Conservation (phyloP, 2,329 filamentous ascomycete species). For the Fusarium redolens region DNA sequence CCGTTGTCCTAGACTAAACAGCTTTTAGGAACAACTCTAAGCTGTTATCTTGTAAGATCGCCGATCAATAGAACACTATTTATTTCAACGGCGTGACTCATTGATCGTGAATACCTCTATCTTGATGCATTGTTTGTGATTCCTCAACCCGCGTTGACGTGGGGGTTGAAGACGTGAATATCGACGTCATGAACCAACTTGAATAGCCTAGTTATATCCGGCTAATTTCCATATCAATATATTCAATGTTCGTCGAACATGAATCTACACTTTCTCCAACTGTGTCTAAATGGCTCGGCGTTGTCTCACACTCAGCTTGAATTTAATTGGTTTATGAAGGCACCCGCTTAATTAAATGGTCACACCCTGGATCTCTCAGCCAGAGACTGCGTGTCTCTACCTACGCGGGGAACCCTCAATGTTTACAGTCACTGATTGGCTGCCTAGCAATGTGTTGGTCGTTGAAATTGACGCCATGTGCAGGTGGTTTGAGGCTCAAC, state of each 20-base stretch:
- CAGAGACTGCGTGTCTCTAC: background rate
- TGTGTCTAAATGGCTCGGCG: background rate
- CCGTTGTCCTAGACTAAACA: constrained; percentile 10
- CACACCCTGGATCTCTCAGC: background rate
- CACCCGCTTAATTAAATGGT: background rate
- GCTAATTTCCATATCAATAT: background rate
- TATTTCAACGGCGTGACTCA: background rate
- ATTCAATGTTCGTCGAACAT: background rate
- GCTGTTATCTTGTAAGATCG: background rate
- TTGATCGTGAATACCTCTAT: background rate
- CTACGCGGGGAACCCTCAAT: background rate
- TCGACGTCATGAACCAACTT: background rate
- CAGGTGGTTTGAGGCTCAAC: constrained; percentile 27
- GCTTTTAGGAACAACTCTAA: background rate
- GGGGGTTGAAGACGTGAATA: background rate
- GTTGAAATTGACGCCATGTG: constrained; percentile 10
- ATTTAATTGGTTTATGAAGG: background rate
- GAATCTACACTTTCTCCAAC: background rate
- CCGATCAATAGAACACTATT: background rate
- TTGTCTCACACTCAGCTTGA: background rate
- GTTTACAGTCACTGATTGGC: constrained; percentile 15
- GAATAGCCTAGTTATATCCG: background rate
- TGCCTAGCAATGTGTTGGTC: constrained; percentile 3
- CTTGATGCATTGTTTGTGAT: background rate
- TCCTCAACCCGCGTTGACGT: background rate